Evolutionary conservation across 1,284 basidiomycete genomes (phyloP).

Genomic region (Rhodotorula sp.): DNA sequence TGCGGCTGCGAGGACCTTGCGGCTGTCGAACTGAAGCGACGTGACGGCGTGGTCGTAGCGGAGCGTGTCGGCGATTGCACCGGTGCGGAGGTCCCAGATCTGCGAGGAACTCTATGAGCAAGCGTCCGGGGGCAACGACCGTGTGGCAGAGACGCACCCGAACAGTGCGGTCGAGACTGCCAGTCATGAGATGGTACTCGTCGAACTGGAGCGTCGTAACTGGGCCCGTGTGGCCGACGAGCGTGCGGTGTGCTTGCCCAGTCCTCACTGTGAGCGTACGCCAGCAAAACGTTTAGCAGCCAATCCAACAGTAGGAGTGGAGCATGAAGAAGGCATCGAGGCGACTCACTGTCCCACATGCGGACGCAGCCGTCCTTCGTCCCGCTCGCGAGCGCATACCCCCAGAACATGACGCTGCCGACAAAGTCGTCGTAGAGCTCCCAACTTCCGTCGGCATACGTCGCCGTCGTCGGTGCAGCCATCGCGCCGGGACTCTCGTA

Average conservation of each 20-base stretch:
- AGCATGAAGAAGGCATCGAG: constrained; percentile 7
- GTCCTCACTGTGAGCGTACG: constrained; percentile 75
- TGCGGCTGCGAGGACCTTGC: constrained; percentile 90
- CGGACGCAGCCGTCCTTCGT: constrained; percentile 94
- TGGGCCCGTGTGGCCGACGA: constrained; percentile 89
- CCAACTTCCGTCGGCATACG: constrained; percentile 79
- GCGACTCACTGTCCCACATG: constrained; percentile 94
- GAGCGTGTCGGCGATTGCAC: constrained; percentile 82
- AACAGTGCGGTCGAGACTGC: constrained; percentile 90
- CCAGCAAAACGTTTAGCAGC: background rate
- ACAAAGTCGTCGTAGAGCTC: constrained; percentile 98
- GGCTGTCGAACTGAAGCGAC: constrained; percentile 84
- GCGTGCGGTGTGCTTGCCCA: constrained; percentile 90
- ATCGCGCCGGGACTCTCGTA: constrained; percentile 67
- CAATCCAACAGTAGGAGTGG: background rate
- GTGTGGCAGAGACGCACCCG: constrained; percentile 59
- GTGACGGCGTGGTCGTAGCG: constrained; percentile 90
- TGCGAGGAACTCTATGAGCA: constrained; percentile 47
- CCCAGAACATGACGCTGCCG: constrained; percentile 97
- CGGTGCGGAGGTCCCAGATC: constrained; percentile 97
- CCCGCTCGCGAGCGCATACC: constrained; percentile 93
- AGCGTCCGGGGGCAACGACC: background rate
- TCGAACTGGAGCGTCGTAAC: constrained; percentile 97
- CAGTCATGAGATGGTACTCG: constrained; percentile 87
- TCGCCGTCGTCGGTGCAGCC: constrained; percentile 55